phyloP scores from a whole-genome alignment of 306 rosid species.

The Quercus robur region DNA sequence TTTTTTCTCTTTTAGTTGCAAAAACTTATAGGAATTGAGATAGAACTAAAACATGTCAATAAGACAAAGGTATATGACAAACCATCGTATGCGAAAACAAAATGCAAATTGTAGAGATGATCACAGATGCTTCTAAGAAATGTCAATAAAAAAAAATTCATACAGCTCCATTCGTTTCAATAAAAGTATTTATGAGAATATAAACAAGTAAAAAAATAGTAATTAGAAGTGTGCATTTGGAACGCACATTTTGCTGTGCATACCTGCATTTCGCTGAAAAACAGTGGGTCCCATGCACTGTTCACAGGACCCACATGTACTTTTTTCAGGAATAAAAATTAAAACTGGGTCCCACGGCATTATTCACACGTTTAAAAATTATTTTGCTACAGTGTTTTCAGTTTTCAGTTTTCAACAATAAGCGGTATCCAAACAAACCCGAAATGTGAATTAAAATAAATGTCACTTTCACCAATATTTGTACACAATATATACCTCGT shows the following conservation, averaged over 20 bases:
- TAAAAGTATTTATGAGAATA: neutral
- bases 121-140: neutral
- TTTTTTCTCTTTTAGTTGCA: neutral
- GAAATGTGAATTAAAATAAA: neutral
- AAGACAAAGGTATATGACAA: neutral
- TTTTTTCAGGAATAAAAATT: too few species aligned
- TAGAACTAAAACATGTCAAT: neutral
- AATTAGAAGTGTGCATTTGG: neutral
- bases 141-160: neutral
- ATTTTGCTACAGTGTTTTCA: too few species aligned
- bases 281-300: too few species aligned
- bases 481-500: constrained; percentile 41
- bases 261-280: too few species aligned
- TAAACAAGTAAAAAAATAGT: neutral
- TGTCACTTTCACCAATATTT: neutral
- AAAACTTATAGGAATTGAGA: neutral
- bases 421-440: too few species aligned
- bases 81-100: neutral
- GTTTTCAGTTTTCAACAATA: too few species aligned
- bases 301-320: too few species aligned
- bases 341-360: too few species aligned
- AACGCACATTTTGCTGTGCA: too few species aligned
- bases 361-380: too few species aligned
- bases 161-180: neutral
- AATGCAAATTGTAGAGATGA: neutral